A percentile compares a stretch with the other conserved stretches of the same genome.
Conservation (phyloP, 2,329 filamentous ascomycete genomes). For the Aspergillus chevalieri region DNA sequence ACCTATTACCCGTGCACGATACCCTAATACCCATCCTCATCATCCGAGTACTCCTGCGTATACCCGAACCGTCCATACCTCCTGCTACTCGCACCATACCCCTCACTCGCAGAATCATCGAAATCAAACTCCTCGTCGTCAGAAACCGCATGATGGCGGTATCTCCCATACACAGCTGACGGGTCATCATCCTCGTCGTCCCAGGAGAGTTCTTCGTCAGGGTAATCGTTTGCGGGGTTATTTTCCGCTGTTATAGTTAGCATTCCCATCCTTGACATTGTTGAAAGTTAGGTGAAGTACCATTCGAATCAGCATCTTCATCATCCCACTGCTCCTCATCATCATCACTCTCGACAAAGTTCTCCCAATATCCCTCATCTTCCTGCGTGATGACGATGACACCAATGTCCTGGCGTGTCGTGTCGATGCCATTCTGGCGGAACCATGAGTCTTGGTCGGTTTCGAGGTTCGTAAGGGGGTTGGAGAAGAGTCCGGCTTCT, state of each 20-base stretch:
- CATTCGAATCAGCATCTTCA: conserved; percentile 59
- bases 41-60: conserved; percentile 24
- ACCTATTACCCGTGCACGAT: neutral
- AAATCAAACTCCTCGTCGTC: conserved; percentile 43
- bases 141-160: conserved; percentile 33
- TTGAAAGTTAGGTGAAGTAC: conserved; percentile 19
- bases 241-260: conserved; percentile 38
- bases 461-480: conserved; percentile 27
- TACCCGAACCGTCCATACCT: conserved; percentile 12
- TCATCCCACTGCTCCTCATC: conserved; percentile 51
- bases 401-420: conserved; percentile 31
- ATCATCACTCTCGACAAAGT: conserved; percentile 49
- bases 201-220: conserved; percentile 44
- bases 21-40: conserved; percentile 17
- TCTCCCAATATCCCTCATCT: conserved; percentile 51
- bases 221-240: conserved; percentile 47
- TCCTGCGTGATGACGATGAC: conserved; percentile 38
- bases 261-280: neutral
- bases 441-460: conserved; percentile 19
- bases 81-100: conserved; percentile 12
- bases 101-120: conserved; percentile 30
- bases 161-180: conserved; percentile 33
- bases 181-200: conserved; percentile 42
- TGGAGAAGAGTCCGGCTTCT: conserved; percentile 26
- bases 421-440: conserved; percentile 23